Evolutionary conservation across 116 monocot species (phyloP), one percentile per base, ranked within the genome.

Genomic region (Iris pallida): DNA sequence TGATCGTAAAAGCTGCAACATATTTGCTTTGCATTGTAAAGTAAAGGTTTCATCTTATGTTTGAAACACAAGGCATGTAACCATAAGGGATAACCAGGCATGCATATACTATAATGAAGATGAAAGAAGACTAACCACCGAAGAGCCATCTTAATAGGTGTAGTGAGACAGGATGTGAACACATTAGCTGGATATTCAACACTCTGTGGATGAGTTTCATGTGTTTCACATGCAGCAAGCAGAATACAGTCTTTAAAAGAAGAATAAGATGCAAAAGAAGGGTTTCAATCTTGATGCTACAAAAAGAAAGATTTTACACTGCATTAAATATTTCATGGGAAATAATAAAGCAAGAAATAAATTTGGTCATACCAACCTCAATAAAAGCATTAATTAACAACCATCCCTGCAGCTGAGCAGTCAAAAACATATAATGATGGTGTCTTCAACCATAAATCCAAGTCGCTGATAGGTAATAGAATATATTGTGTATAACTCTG

Each of bases 391-490:
- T 89, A 7, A 77, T n/a, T n/a, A 42, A 96, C 73, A 59, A 96
- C 85, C 72, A 87, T 75, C 64, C 96, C 96, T 19, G 96, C 89
- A 60, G 96, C 92, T 48, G 92, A 96, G 62, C 96, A 96, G 12
- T 96, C 96, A 78, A 92, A 92, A 20, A 96, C 96, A 85, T 96
- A 96, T 63, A 96, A 92, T 58, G 96, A 96, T 40, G 96, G 96
- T 68, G 87, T 89, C 63, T 83, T 89, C 47, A 96, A 64, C 96
- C 96, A 96, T 42, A 89, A 96, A 80, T 96, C 89, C 55, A 96
- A 85, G 43, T 96, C 96, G 65, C 81, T 85, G 46, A 96, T 81
- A 6, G 89, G 89, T 57, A 96, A 76, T 20, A 92, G 96, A 63
- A 96, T 92, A 73, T 96, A 96, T 47, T 96, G 96, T 46, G 96